Conservation (phyloP, 768 basidiomycete genomes). For the Amanita muscaria region DNA sequence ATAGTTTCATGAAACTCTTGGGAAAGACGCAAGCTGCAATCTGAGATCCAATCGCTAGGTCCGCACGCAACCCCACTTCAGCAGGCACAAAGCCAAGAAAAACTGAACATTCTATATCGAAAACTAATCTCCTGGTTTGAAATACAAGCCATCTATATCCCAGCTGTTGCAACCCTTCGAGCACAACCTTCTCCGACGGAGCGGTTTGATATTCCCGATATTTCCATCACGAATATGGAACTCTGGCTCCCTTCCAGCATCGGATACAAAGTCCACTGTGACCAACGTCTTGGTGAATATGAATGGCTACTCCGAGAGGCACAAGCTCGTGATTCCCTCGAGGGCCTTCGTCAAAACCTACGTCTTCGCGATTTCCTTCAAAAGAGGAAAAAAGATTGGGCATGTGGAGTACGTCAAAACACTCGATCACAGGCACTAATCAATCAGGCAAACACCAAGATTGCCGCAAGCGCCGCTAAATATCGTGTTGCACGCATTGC, state of each 20-base stretch:
- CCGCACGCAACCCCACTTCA: background rate
- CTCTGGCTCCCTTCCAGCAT: background rate
- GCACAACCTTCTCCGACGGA: background rate
- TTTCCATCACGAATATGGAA: too few relatives aligned
- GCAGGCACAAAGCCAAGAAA: background rate
- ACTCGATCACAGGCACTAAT: background rate
- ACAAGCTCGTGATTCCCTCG: background rate
- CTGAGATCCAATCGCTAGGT: background rate
- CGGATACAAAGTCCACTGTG: background rate
- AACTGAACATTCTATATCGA: background rate
- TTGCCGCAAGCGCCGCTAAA: background rate
- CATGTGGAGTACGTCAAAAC: background rate
- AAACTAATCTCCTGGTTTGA: background rate
- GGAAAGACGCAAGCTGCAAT: conserved; percentile 1
- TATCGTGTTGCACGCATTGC: background rate
- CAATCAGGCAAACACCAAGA: background rate
- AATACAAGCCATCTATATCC: background rate
- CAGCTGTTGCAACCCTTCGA: background rate
- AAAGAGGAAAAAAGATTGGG: background rate
- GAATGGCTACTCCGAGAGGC: background rate
- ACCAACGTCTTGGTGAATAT: background rate
- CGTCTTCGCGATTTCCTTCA: background rate
- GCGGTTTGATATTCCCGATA: background rate
- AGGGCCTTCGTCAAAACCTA: background rate
- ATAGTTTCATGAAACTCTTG: too few relatives aligned